Evolutionary conservation across 495 filamentous ascomycete genomes (phyloP).

Genomic region (Podospora pseudocomata): DNA sequence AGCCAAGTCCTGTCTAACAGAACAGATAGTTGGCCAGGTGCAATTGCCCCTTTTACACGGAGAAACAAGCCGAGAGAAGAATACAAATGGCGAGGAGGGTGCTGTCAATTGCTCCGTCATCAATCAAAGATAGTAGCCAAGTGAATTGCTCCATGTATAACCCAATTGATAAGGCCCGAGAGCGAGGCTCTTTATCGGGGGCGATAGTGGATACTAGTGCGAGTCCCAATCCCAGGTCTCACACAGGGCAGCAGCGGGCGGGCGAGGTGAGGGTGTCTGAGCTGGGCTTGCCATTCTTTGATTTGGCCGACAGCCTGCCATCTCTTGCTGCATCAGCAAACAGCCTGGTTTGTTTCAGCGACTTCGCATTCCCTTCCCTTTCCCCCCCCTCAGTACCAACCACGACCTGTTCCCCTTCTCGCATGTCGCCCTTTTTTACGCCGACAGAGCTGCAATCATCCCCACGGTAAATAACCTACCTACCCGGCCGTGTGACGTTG

Average conservation of each 20-base stretch:
- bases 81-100: background rate
- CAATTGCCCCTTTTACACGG: background rate
- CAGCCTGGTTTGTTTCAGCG: slow-evolving; percentile 14
- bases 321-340: slow-evolving; percentile 14
- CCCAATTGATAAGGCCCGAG: background rate
- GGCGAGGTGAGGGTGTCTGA: background rate
- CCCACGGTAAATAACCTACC: background rate
- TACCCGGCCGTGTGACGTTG: slow-evolving; percentile 2
- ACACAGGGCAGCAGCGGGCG: background rate
- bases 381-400: slow-evolving; percentile 3
- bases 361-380: background rate
- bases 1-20: background rate
- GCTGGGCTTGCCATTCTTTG: slow-evolving; percentile 13
- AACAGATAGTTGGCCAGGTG: background rate
- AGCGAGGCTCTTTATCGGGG: background rate
- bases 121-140: background rate
- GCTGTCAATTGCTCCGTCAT: background rate
- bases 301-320: background rate
- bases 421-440: background rate
- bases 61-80: background rate
- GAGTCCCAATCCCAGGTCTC: slow-evolving; percentile 1
- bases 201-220: background rate
- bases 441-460: background rate
- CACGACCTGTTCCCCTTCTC: background rate
- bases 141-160: background rate